Conservation (phyloP, 768 basidiomycete genomes). For the Tylopilus rubrobrunneus region DNA sequence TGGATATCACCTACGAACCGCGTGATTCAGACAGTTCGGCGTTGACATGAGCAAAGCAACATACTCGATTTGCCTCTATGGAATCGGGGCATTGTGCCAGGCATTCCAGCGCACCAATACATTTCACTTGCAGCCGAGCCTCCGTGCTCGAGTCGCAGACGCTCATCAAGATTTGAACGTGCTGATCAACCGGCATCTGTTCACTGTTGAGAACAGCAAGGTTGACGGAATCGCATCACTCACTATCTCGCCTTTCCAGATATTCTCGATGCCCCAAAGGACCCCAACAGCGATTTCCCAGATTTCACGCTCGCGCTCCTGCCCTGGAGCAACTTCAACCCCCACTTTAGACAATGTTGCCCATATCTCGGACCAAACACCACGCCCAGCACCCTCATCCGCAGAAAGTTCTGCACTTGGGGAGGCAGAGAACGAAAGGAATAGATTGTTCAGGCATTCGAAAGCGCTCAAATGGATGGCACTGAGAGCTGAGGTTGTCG, state of each 20-base stretch:
- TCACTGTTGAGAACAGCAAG: conserved; percentile 6
- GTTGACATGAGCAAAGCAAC: conserved; percentile 24
- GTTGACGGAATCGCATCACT: conserved; percentile 10
- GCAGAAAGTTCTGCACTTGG: conserved; percentile 39
- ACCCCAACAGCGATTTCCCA: conserved; percentile 81
- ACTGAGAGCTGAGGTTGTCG: conserved; percentile 81
- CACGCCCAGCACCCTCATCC: conserved; percentile 46
- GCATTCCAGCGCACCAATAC: conserved; percentile 82
- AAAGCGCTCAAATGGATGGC: conserved; percentile 81
- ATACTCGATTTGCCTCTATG: conserved; percentile 49
- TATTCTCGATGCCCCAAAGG: conserved; percentile 80
- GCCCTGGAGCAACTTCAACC: conserved; percentile 54
- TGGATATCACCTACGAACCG: conserved; percentile 51
- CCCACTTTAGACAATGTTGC: conserved; percentile 55
- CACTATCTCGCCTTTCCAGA: conserved; percentile 70
- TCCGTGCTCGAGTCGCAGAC: conserved; percentile 56
- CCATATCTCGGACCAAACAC: conserved; percentile 70
- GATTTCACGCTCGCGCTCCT: conserved; percentile 68
- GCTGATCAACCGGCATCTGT: conserved; percentile 56
- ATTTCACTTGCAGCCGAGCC: conserved; percentile 60
- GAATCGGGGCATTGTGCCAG: conserved; percentile 68
- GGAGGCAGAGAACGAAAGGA: conserved; percentile 63
- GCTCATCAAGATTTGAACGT: conserved; percentile 62
- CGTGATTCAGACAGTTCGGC: background rate
- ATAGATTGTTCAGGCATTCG: conserved; percentile 88